Evolutionary conservation across 768 basidiomycete species (phyloP).

Genomic region (Lactarius sanguifluus): DNA sequence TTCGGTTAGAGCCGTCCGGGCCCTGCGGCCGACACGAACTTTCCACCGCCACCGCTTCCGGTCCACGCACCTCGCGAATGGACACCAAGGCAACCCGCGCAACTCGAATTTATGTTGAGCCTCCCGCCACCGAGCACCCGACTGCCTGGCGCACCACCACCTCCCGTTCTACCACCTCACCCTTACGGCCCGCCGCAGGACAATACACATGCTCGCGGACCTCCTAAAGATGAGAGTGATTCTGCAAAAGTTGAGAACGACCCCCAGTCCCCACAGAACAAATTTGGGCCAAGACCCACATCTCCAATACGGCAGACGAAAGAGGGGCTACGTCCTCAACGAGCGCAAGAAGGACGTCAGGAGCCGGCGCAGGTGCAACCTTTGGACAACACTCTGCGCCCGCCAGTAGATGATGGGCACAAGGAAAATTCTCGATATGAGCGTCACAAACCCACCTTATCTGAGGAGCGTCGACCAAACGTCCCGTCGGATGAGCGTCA

Average conservation of each 20-base stretch:
- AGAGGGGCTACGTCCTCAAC: not conserved
- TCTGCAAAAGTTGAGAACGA: conserved; percentile 7
- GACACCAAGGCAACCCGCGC: conserved; percentile 17
- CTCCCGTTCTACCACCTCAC: conserved; percentile 11
- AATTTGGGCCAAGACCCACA: not conserved
- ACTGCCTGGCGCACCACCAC: conserved; percentile 23
- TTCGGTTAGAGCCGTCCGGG: conserved; percentile 4
- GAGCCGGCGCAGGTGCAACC: conserved; percentile 4
- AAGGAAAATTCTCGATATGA: conserved; percentile 16
- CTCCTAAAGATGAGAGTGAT: conserved; percentile 6
- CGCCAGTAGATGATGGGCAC: not conserved
- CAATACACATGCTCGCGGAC: not conserved
- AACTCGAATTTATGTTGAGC: conserved; percentile 13
- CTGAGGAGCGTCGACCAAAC: conserved; percentile 4
- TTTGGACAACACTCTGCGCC: not conserved
- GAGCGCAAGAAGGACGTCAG: conserved; percentile 4
- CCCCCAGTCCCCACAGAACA: not conserved
- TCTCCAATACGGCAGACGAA: conserved; percentile 10
- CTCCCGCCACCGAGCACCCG: conserved; percentile 25
- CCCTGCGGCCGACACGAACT: not conserved
- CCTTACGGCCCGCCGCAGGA: conserved; percentile 1
- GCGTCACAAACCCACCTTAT: not conserved
- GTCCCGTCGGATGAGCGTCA: conserved; percentile 3
- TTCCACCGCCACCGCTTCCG: not conserved
- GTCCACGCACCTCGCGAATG: conserved; percentile 2